phyloP scores from a whole-genome alignment of 1,284 basidiomycete genomes.

The Schizophyllum commune region DNA sequence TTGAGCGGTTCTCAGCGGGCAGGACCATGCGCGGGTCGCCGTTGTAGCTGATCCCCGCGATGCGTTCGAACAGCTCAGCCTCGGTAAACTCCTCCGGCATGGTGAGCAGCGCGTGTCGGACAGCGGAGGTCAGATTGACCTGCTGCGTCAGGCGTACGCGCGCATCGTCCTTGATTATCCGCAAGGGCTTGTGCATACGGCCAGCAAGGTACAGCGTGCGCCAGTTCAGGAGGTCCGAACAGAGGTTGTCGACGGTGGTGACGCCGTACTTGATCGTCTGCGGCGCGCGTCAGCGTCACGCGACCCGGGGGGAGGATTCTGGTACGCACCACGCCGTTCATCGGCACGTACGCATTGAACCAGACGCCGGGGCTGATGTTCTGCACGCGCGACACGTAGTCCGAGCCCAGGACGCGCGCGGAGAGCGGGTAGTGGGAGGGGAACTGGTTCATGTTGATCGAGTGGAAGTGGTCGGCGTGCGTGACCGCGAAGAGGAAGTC shows the following conservation, averaged over 20 bases:
- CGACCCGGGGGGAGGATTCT: slow-evolving; percentile 8
- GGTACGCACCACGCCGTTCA: slow-evolving; percentile 71
- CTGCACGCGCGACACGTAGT: slow-evolving; percentile 73
- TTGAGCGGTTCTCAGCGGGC: slow-evolving; percentile 90
- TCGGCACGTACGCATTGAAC: slow-evolving; percentile 89
- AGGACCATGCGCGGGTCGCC: slow-evolving; percentile 93
- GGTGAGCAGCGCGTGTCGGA: slow-evolving; percentile 75
- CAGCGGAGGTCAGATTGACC: slow-evolving; percentile 86
- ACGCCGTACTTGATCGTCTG: slow-evolving; percentile 98
- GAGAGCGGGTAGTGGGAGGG: slow-evolving; percentile 88
- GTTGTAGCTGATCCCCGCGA: slow-evolving; percentile 82
- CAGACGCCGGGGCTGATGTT: slow-evolving; percentile 84
- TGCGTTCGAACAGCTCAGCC: slow-evolving; percentile 75
- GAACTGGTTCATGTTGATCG: slow-evolving; percentile 86
- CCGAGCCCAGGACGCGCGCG: slow-evolving; percentile 73
- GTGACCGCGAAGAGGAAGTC: slow-evolving; percentile 96
- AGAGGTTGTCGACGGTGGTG: slow-evolving; percentile 85
- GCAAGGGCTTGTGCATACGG: slow-evolving; percentile 94
- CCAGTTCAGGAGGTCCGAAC: slow-evolving; percentile 90
- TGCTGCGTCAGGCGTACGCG: slow-evolving; percentile 88
- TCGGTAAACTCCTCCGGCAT: slow-evolving; percentile 73
- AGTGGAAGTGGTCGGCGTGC: slow-evolving; percentile 89
- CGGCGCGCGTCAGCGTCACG: not conserved
- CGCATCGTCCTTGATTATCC: slow-evolving; percentile 83
- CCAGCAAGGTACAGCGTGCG: slow-evolving; percentile 90